Evolutionary conservation across 2,329 filamentous ascomycete genomes (phyloP).

Genomic region (Blastomyces percursus): DNA sequence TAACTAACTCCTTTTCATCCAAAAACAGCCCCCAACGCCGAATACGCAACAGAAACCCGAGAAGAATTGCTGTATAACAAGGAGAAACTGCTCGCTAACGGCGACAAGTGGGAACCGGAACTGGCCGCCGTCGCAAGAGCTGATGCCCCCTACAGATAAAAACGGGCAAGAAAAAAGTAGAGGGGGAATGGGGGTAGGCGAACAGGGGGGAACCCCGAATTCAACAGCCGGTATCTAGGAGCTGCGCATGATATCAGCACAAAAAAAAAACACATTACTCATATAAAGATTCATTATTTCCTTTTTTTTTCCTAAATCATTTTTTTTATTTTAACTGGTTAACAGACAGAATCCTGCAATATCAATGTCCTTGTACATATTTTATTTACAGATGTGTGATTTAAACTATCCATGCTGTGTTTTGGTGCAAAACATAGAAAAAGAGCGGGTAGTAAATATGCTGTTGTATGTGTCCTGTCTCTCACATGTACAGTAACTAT

Average conservation of each 20-base stretch:
- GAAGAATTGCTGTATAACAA: slow-evolving; percentile 98
- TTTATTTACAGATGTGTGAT: neutral
- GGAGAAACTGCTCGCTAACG: slow-evolving; percentile 80
- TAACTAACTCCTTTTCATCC: neutral
- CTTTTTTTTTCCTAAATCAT: neutral
- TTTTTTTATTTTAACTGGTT: neutral
- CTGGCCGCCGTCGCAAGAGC: slow-evolving; percentile 83
- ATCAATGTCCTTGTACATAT: slow-evolving; percentile 1
- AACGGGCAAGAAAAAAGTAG: slow-evolving; percentile 5
- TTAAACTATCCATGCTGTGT: neutral
- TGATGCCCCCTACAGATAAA: slow-evolving; percentile 82
- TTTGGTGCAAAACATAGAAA: too few relatives aligned
- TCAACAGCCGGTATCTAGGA: slow-evolving; percentile 4
- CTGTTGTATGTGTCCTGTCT: neutral
- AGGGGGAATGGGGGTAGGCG: neutral
- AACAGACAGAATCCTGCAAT: neutral
- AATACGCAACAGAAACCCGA: slow-evolving; percentile 66
- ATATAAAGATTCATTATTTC: neutral
- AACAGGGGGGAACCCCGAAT: slow-evolving; percentile 7
- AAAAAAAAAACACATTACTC: neutral
- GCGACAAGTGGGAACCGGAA: slow-evolving; percentile 97
- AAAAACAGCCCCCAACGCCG: slow-evolving; percentile 53
- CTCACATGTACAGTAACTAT: too few relatives aligned
- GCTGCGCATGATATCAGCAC: neutral
- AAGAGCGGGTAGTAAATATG: neutral